These are phyloP conservation scores for Puccinia triticina DNA, from an alignment of 1,284 basidiomycete species.

Conservation along the genomic window DNA sequence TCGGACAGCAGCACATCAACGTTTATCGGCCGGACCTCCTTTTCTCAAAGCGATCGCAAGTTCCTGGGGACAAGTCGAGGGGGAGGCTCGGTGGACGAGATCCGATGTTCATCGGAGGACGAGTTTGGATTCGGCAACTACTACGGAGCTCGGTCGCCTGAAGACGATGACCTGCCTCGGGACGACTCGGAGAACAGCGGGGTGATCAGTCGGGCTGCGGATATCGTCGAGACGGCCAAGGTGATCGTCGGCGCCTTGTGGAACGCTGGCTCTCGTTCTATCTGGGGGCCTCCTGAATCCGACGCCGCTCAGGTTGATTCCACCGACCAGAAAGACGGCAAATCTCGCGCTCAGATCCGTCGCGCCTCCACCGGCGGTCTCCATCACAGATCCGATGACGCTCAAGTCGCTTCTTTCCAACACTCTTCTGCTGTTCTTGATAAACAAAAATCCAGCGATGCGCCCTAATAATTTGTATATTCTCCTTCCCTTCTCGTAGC, in stretches of 20 bases:
- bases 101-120: constrained; percentile 37
- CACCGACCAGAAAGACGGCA: background rate
- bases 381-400: constrained; percentile 11
- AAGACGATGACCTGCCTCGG: constrained; percentile 33
- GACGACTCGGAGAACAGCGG: constrained; percentile 39
- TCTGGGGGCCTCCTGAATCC: constrained; percentile 9
- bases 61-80: constrained; percentile 20
- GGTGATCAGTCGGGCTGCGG: constrained; percentile 54
- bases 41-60: constrained; percentile 23
- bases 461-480: background rate
- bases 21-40: constrained; percentile 29
- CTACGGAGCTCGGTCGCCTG: constrained; percentile 51
- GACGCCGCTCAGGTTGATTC: background rate
- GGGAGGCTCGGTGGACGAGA: constrained; percentile 26
- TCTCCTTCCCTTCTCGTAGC: background rate
- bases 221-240: constrained; percentile 55
- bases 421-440: constrained; percentile 9
- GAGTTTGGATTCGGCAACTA: constrained; percentile 55
- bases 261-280: constrained; percentile 38
- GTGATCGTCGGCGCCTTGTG: constrained; percentile 55
- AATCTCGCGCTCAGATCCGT: background rate
- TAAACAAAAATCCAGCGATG: background rate
- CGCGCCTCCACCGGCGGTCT: constrained; percentile 35
- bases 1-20: constrained; percentile 28
- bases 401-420: background rate